These are phyloP conservation scores for Phaeosphaeria sp. DNA, from an alignment of 2,329 filamentous ascomycete species.

Conservation along the genomic window DNA sequence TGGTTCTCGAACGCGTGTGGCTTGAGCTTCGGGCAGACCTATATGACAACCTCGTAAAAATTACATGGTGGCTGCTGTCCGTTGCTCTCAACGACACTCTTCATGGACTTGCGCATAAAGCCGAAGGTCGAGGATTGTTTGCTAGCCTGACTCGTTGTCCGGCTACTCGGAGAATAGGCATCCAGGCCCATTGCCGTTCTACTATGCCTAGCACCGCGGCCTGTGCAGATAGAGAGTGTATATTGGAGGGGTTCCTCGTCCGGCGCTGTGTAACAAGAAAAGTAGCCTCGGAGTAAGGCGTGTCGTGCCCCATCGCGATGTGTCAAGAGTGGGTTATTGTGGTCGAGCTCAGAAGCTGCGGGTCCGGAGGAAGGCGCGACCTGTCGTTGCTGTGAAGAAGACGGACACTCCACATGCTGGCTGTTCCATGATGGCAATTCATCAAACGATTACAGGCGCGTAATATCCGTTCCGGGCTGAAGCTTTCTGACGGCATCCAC, in stretches of 20 bases:
- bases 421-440: not conserved
- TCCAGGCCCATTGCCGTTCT: not conserved
- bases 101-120: not conserved
- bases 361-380: not conserved
- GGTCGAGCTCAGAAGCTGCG: not conserved
- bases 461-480: not conserved
- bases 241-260: not conserved
- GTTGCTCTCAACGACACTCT: not conserved
- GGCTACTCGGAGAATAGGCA: not conserved
- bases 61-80: slow-evolving; percentile 1
- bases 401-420: not conserved
- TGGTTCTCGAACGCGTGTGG: slow-evolving; percentile 2
- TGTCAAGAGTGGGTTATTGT: not conserved
- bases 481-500: not conserved
- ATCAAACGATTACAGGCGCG: not conserved
- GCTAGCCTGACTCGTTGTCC: not conserved
- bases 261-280: not conserved
- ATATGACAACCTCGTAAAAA: not conserved
- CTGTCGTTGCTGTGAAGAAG: not conserved
- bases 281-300: not conserved
- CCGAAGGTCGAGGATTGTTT: not conserved
- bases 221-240: not conserved
- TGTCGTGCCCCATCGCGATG: not conserved
- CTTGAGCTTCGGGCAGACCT: not conserved
- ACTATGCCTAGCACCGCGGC: not conserved